Base-by-base conservation (phyloP, 768 basidiomycete species). In the Psilocybe tampanensis region DNA sequence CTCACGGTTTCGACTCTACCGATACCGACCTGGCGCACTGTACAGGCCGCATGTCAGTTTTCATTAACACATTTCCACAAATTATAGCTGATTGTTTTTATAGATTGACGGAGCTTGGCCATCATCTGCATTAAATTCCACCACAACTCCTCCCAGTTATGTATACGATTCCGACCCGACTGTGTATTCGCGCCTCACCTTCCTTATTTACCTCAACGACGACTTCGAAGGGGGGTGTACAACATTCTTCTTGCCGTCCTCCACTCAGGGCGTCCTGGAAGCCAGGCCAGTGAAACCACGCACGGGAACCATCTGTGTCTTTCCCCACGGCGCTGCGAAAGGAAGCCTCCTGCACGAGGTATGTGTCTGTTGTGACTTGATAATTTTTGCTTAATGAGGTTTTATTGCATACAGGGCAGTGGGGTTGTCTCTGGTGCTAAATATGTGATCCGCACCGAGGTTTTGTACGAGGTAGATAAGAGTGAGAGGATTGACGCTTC, bases 41-140 rank as follows among this genome's bases (percentile, higher is more conserved):
- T 82, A 84, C 60, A 65, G 81, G 61, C 80, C 82, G 2, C 81
- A 84, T 58, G 74, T 74, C 21, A 12, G 71, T 64, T n/a, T 57
- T 24, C 19, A 22, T 24, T 39, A 39, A 13, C 3, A 9, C 24
- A 22, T 44, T 8, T 21, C 19, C 22, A 5, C 53, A 22, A 41
- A 34, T 23, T 13, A 36, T 6, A 9, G 41, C 29, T 24, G 44
- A 8, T 3, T 6, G 39, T 2, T 3, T 15, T 17, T 29, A 7
- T 54, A 76, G 74, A 80, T 82, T 54, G 82, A 82, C 61, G 82
- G 82, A 4, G 80, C 80, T 0, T 83, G 82, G 82, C 80, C 82
- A 21, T 74, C 78, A 8, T 79, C 78, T 0, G 78, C 79, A 0
- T 64, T 80, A 5, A 53, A 58, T 55, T 69, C 74, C 2, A 69